A percentile compares a stretch with the other conserved stretches of the same genome.
Evolutionary conservation across 345 rosid species (phyloP).

Genomic region (Turnera subulata): DNA sequence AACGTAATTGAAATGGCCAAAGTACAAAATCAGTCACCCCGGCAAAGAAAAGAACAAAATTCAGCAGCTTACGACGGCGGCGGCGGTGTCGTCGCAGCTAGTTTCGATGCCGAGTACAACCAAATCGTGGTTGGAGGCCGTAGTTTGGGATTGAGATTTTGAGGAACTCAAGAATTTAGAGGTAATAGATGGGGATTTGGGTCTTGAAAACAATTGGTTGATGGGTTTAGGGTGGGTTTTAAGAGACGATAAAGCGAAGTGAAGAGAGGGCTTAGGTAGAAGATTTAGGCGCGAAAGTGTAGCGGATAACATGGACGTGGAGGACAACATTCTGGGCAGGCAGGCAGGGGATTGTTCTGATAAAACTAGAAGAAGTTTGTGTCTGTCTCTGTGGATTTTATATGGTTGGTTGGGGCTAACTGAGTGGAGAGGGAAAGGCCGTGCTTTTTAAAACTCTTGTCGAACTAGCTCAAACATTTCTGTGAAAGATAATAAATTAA

Average conservation of each 20-base stretch:
- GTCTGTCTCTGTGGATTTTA: no score
- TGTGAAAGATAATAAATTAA: no score
- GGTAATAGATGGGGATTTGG: conserved; percentile 14
- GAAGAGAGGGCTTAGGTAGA: conserved; percentile 24
- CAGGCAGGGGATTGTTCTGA: no score
- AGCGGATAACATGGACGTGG: conserved; percentile 26
- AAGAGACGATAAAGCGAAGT: conserved; percentile 5
- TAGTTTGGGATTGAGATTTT: conserved; percentile 3
- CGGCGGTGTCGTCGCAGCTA: conserved; percentile 97
- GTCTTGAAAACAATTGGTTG: conserved; percentile 8
- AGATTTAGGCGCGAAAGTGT: conserved; percentile 44
- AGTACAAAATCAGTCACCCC: background rate
- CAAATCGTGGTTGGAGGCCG: conserved; percentile 39
- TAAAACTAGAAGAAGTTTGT: no score
- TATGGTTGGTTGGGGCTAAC: no score
- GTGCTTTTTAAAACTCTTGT: no score
- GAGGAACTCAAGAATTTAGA: background rate
- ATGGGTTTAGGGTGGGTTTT: conserved; percentile 13
- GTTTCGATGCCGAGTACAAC: conserved; percentile 91
- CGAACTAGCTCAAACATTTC: no score
- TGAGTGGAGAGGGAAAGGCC: no score
- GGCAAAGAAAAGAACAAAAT: background rate
- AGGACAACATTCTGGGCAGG: conserved; percentile 19
- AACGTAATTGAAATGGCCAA: background rate
- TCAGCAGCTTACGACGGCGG: conserved; percentile 61